These are phyloP conservation scores for Heritiera fomes DNA, from an alignment of 345 rosid species.

Conservation along the genomic window DNA sequence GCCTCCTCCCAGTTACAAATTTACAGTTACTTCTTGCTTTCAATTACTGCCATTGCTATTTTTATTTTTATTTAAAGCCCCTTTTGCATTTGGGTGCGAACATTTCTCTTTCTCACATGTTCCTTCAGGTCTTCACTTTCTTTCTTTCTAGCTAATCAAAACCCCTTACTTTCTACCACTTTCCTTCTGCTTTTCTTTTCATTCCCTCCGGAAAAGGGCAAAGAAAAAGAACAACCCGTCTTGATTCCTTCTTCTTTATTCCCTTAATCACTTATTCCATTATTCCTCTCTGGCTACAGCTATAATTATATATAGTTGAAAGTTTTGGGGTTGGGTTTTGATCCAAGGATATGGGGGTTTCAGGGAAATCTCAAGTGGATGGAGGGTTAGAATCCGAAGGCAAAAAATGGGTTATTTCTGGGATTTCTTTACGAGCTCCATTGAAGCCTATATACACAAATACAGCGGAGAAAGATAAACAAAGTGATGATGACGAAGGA, in stretches of 20 bases:
- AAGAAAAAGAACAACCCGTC: conserved; percentile 12
- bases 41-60: background rate
- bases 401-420: conserved; percentile 55
- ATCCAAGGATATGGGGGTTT: conserved; percentile 47
- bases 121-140: conserved; percentile 14
- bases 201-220: conserved; percentile 28
- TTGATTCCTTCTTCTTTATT: conserved; percentile 42
- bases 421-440: conserved; percentile 55
- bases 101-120: conserved; percentile 9
- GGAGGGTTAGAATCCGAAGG: conserved; percentile 52
- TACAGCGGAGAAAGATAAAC: conserved; percentile 31
- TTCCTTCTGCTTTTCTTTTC: conserved; percentile 41
- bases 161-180: conserved; percentile 11
- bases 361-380: conserved; percentile 54
- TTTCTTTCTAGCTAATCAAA: conserved; percentile 8
- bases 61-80: conserved; percentile 30
- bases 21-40: background rate
- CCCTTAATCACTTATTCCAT: conserved; percentile 25
- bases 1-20: conserved; percentile 12
- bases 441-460: conserved; percentile 55
- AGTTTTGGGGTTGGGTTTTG: background rate
- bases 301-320: conserved; percentile 7
- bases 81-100: background rate
- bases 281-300: background rate
- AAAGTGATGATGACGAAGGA: conserved; percentile 19